phyloP scores from a whole-genome alignment of 345 rosid genomes.

The Corchorus capsularis region DNA sequence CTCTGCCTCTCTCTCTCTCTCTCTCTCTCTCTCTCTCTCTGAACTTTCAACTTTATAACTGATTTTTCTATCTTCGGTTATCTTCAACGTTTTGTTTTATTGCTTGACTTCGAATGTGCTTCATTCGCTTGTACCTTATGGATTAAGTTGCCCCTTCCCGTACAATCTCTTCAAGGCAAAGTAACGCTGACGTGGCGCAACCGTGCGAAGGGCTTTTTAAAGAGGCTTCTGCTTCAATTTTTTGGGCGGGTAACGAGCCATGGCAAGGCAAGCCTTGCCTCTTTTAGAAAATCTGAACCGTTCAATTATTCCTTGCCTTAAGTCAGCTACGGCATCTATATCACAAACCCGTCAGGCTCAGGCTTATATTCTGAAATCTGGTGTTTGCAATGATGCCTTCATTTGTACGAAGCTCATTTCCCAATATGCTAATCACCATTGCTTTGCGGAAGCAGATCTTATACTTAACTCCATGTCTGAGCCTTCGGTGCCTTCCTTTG shows the following conservation, averaged over 20 bases:
- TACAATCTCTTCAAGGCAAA: background rate
- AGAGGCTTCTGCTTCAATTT: background rate
- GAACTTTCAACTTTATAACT: no score
- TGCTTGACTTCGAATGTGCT: background rate
- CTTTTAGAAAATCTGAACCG: constrained; percentile 10
- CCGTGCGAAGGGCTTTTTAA: background rate
- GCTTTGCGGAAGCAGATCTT: constrained; percentile 45
- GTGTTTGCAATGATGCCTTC: constrained; percentile 29
- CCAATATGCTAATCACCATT: constrained; percentile 32
- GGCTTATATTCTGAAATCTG: constrained; percentile 11
- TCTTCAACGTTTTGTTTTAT: no score
- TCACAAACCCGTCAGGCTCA: constrained; percentile 1
- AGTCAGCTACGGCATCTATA: constrained; percentile 9
- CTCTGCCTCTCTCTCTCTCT: no score
- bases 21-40: no score
- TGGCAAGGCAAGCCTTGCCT: constrained; percentile 16
- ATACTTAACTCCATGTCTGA: constrained; percentile 32
- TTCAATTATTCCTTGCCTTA: background rate
- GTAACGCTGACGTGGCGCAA: background rate
- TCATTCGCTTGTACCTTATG: background rate
- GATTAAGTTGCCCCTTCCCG: background rate
- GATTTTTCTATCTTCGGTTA: no score
- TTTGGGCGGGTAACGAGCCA: background rate
- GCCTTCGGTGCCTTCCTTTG: constrained; percentile 37
- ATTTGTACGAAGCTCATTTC: constrained; percentile 41